phyloP scores from a whole-genome alignment of 768 basidiomycete species.

The Phlebiopsis gigantea region DNA sequence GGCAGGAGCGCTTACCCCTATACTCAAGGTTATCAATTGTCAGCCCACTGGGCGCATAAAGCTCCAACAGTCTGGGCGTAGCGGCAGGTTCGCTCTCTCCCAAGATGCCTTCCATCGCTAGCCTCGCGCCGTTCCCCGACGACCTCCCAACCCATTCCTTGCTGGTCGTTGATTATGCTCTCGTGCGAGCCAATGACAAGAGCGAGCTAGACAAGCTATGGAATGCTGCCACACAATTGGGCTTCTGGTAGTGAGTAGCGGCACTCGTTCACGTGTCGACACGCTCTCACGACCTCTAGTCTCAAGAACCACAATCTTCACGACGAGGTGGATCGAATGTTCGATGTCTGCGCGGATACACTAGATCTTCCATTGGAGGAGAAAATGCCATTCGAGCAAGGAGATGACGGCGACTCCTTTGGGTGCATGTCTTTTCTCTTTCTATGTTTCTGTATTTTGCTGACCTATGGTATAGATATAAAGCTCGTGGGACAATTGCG shows the following conservation, averaged over 20 bases:
- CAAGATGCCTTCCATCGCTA: conserved; percentile 26
- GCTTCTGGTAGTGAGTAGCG: conserved; percentile 61
- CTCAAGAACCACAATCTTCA: conserved; percentile 54
- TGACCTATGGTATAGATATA: conserved; percentile 35
- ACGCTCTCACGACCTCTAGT: conserved; percentile 22
- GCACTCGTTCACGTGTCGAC: neutral
- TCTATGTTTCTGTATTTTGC: neutral
- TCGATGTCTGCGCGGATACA: conserved; percentile 48
- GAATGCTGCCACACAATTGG: conserved; percentile 51
- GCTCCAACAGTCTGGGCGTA: neutral
- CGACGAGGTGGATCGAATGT: conserved; percentile 44
- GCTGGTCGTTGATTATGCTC: conserved; percentile 48
- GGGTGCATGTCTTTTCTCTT: conserved; percentile 24
- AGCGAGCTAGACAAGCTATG: conserved; percentile 47
- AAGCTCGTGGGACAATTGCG: conserved; percentile 57
- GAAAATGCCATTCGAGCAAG: conserved; percentile 55
- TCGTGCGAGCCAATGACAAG: conserved; percentile 36
- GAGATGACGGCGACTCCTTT: conserved; percentile 38
- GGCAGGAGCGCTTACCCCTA: neutral
- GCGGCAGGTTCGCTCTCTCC: neutral
- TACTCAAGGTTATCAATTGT: neutral
- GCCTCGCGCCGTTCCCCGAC: conserved; percentile 41
- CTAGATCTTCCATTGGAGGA: conserved; percentile 51
- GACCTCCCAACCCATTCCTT: conserved; percentile 50
- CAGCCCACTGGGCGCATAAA: neutral